Conservation (phyloP, 345 rosid species). For the Corymbia maculata region DNA sequence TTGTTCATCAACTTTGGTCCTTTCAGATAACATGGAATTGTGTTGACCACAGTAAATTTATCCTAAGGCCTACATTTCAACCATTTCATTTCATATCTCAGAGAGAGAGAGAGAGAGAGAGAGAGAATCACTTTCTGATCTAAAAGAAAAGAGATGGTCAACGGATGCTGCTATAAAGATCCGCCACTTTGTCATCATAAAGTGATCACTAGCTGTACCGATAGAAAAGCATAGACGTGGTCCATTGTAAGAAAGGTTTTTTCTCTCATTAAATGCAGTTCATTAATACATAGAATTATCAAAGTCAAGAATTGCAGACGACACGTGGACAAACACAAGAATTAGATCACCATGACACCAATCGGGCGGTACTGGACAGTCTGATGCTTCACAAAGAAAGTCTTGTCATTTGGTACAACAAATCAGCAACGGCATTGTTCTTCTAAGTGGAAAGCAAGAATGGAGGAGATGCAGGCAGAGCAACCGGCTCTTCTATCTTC, state of each 20-base stretch:
- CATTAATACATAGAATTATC: background rate
- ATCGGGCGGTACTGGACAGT: background rate
- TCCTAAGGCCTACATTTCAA: background rate
- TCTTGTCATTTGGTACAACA: slow-evolving; percentile 3
- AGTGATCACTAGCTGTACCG: background rate
- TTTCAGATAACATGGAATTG: background rate
- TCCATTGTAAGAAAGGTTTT: background rate
- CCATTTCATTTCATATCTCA: too few relatives aligned
- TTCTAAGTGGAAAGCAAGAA: slow-evolving; percentile 2
- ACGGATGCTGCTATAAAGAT: background rate
- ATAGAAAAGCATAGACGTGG: background rate
- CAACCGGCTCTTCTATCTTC: slow-evolving; percentile 5
- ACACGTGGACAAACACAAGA: background rate
- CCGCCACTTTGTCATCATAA: background rate
- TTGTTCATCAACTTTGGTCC: background rate
- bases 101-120: background rate
- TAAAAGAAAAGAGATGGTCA: background rate
- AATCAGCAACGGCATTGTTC: background rate
- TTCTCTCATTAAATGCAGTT: background rate
- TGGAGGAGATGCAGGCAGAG: background rate
- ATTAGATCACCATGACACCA: background rate
- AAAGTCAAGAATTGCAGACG: background rate
- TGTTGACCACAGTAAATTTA: background rate
- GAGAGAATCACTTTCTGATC: background rate
- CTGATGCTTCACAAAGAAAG: background rate